These are phyloP conservation scores for Solanum neorickii DNA, from an alignment of 257 asterid genomes.

Conservation along the genomic window DNA sequence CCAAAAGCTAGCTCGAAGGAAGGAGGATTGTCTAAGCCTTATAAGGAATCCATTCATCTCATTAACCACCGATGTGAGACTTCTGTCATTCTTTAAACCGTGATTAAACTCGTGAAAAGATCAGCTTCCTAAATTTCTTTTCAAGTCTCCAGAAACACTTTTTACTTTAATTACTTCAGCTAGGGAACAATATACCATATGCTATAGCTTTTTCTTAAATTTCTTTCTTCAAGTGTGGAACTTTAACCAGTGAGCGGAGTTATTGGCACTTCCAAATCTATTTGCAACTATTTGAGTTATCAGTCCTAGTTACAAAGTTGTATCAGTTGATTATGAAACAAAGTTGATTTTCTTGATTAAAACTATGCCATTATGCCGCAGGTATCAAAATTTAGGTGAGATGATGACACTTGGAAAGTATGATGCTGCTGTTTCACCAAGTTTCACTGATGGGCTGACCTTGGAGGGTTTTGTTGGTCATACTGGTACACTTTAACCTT, in stretches of 20 bases:
- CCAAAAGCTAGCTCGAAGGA: no score
- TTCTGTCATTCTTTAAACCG: no score
- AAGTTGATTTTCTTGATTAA: not conserved
- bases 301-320: not conserved
- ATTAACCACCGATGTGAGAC: no score
- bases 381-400: conserved; percentile 93
- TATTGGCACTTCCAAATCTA: not conserved
- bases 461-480: conserved; percentile 89
- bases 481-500: conserved; percentile 38
- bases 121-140: not conserved
- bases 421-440: conserved; percentile 86
- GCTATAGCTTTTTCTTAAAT: not conserved
- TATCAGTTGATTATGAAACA: not conserved
- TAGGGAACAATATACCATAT: not conserved
- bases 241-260: not conserved
- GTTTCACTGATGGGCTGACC: conserved; percentile 70
- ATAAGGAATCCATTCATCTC: no score
- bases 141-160: not conserved
- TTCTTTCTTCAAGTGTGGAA: not conserved
- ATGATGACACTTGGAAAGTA: conserved; percentile 93
- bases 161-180: not conserved
- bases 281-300: not conserved
- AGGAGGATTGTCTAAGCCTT: no score
- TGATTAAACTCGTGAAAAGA: not conserved
- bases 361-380: conserved; percentile 9